Conservation (phyloP, 2,329 filamentous ascomycete species). For the Xylaria sp. region DNA sequence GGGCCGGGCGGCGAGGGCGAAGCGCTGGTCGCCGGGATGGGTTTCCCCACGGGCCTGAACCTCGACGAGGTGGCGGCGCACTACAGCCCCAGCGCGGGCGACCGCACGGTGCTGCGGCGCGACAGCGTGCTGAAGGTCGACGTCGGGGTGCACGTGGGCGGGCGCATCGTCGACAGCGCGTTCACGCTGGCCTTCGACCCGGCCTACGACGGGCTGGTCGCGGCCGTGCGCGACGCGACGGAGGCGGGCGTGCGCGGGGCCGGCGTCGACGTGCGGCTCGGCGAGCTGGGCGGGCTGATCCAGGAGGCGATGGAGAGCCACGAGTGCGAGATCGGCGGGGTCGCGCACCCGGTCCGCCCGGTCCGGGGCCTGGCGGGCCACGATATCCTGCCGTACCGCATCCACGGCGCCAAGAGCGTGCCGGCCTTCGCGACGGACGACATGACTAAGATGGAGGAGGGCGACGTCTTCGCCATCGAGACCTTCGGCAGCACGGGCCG, state of each 20-base stretch:
- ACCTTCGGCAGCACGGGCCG: conserved; percentile 94
- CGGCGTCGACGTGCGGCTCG: conserved; percentile 87
- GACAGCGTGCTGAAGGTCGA: conserved; percentile 83
- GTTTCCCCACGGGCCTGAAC: conserved; percentile 82
- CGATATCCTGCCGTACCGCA: conserved; percentile 85
- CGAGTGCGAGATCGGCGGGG: conserved; percentile 81
- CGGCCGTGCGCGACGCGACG: conserved; percentile 74
- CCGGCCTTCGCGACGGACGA: conserved; percentile 89
- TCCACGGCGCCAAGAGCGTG: conserved; percentile 91
- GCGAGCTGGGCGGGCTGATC: conserved; percentile 80
- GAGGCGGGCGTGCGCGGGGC: conserved; percentile 89
- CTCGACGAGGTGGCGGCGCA: conserved; percentile 86
- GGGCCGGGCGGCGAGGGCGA: conserved; percentile 81
- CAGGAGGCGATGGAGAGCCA: conserved; percentile 94
- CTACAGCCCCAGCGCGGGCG: conserved; percentile 85
- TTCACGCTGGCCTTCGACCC: conserved; percentile 79
- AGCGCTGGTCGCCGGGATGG: conserved; percentile 77
- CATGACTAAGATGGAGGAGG: conserved; percentile 96
- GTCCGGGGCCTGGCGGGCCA: conserved; percentile 89
- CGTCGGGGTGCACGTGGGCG: conserved; percentile 80
- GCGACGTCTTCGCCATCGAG: conserved; percentile 92
- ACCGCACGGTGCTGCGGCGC: conserved; percentile 72
- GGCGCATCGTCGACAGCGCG: conserved; percentile 78
- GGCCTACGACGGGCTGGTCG: conserved; percentile 73
- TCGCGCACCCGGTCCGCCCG: conserved; percentile 77